Evolutionary conservation across 805 yeast species (phyloP).

Genomic region (Torulaspora franciscae): DNA sequence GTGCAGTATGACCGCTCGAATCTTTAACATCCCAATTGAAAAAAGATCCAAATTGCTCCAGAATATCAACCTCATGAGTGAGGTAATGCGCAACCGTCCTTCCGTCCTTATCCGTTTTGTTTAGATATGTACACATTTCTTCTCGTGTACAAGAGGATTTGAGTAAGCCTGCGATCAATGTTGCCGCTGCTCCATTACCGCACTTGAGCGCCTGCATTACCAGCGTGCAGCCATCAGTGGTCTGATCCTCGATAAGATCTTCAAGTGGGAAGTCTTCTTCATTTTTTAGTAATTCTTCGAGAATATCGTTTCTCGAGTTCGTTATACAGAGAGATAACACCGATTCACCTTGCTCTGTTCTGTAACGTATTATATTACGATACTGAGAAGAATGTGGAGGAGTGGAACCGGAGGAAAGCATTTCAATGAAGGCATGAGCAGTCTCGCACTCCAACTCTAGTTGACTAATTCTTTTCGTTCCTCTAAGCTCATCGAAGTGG

Average conservation of each 20-base stretch:
- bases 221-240: constrained; percentile 50
- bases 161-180: constrained; percentile 45
- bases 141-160: constrained; percentile 38
- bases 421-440: neutral
- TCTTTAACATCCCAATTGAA: constrained; percentile 71
- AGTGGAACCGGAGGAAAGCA: constrained; percentile 3
- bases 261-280: constrained; percentile 55
- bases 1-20: constrained; percentile 65
- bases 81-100: constrained; percentile 73
- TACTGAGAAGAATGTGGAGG: constrained; percentile 28
- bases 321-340: constrained; percentile 58
- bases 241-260: constrained; percentile 61
- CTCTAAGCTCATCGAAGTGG: constrained; percentile 43
- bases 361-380: constrained; percentile 33
- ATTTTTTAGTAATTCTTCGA: constrained; percentile 44
- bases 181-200: constrained; percentile 45
- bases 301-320: constrained; percentile 42
- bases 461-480: constrained; percentile 2
- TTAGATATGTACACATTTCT: constrained; percentile 49
- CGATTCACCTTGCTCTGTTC: constrained; percentile 64
- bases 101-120: constrained; percentile 45
- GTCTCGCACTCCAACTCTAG: constrained; percentile 2
- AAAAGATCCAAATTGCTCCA: constrained; percentile 49
- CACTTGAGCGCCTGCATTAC: constrained; percentile 57
- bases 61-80: constrained; percentile 49